A percentile compares a stretch with the other conserved stretches of the same genome.
phyloP scores from a whole-genome alignment of 164 flowering plant species.

The Liriodendron chinense region DNA sequence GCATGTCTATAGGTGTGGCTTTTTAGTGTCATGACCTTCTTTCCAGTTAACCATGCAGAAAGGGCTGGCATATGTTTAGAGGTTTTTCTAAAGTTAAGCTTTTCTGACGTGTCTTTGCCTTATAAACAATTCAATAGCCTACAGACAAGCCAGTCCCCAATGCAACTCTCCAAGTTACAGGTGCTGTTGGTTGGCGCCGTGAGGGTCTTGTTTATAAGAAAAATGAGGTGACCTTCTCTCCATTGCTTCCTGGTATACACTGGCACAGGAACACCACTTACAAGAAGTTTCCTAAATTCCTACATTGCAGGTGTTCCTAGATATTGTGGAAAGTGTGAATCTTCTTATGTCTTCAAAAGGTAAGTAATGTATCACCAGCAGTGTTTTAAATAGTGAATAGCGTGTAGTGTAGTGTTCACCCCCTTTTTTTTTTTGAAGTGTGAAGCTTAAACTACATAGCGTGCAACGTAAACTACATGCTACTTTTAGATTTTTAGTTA shows the following conservation, averaged over 20 bases:
- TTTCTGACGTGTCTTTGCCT: conserved; percentile 8
- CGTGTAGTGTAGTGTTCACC: no score
- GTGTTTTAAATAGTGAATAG: no score
- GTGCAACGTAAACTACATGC: no score
- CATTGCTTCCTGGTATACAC: not conserved
- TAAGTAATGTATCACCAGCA: conserved; percentile 18
- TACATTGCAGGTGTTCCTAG: conserved; percentile 78
- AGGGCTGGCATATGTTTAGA: not conserved
- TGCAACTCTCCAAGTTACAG: conserved; percentile 99
- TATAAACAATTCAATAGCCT: conserved; percentile 40
- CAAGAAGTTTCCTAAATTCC: not conserved
- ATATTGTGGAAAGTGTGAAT: conserved; percentile 98
- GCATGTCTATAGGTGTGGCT: not conserved
- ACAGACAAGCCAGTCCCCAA: conserved; percentile 91
- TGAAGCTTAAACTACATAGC: no score
- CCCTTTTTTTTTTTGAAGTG: no score
- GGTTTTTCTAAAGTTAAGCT: not conserved
- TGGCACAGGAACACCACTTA: not conserved
- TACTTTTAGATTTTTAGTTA: no score
- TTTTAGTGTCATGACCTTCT: not conserved
- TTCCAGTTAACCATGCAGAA: not conserved
- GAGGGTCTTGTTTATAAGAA: conserved; percentile 96
- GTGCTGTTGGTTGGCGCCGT: conserved; percentile 99
- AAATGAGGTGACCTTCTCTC: conserved; percentile 65
- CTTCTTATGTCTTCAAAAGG: conserved; percentile 99